Evolutionary conservation across 208 protist genomes (phyloP), one percentile per base, ranked within the genome.

Genomic region (Acanthamoeba lugdunensis): DNA sequence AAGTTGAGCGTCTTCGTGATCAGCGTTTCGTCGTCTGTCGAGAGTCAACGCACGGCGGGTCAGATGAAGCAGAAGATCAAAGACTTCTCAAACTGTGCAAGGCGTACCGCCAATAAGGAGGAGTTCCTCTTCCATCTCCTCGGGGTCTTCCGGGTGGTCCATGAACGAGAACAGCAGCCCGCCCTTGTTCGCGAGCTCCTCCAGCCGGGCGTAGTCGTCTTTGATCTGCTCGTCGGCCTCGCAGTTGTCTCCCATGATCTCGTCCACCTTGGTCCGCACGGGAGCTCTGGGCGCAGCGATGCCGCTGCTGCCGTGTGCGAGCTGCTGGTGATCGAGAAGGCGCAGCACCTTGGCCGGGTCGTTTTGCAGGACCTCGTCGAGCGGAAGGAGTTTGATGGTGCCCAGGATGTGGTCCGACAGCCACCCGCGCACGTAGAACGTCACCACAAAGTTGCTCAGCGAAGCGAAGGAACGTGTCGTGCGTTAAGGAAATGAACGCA

Each of bases 371-470:
- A 23, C 30, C 45, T 95, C 95, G 82, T 95, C 73, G 54, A 94
- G 67, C n/a, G 95, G 95, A 92, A 90, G 67, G 30, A 95, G 87
- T 28, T 94, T 95, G 63, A 95, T 73, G 13, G 95, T 94, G 8
- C 95, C 95, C 11, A 95, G 45, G 25, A 95, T 92, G 81, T 95
- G 94, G 58, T 95, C 95, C 37, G 95, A 94, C 13, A 94, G 73
- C 88, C 90, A 91, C 21, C 93, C 93, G 18, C 93, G 92, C 52
- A 95, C 81, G 94, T 89, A 95, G 71, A 95, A 95, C 58, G 92
- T 95, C 23, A 91, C 71, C 67, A 95, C 92, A 73, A 94, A 95
- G 65, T 95, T 95, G 58, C 77, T 90, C 1, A 95, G 52, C 48
- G 93, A 94, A 90, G 93, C 84, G 73, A 95, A 95, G 30, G 95